Evolutionary conservation across 768 basidiomycete genomes (phyloP).

Genomic region (Trametes meyenii): DNA sequence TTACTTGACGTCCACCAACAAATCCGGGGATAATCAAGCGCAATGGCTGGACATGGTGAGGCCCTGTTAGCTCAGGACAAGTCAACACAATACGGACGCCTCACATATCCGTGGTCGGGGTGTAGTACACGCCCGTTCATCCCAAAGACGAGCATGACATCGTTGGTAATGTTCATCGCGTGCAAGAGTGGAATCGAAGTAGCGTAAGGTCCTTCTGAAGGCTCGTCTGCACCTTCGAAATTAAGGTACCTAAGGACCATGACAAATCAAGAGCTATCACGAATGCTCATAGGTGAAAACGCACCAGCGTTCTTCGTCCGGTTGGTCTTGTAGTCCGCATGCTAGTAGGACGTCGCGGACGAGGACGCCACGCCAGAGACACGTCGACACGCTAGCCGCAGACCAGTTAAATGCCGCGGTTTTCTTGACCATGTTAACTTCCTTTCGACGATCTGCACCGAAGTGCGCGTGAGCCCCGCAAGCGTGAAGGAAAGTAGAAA

Average conservation of each 20-base stretch:
- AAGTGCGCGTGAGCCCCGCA: too few relatives aligned
- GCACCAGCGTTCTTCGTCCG: constrained; percentile 25
- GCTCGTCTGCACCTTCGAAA: constrained; percentile 27
- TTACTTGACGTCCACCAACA: constrained; percentile 27
- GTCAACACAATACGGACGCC: too few relatives aligned
- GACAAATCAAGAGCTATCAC: neutral
- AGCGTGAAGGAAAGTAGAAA: too few relatives aligned
- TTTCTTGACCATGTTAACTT: constrained; percentile 29
- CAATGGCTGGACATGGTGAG: constrained; percentile 16
- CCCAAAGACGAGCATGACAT: constrained; percentile 27
- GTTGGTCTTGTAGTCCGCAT: constrained; percentile 21
- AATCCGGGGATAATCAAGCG: constrained; percentile 26
- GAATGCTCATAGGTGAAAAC: neutral
- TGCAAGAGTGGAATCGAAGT: constrained; percentile 29
- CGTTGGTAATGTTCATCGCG: constrained; percentile 26
- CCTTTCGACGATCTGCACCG: constrained; percentile 21
- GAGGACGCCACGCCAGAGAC: constrained; percentile 24
- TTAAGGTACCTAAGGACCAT: constrained; percentile 21
- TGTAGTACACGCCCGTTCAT: constrained; percentile 27
- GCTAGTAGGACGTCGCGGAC: constrained; percentile 26
- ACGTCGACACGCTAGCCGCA: constrained; percentile 24
- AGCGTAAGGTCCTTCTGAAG: constrained; percentile 25
- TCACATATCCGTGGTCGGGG: constrained; percentile 29
- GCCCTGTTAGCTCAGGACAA: too few relatives aligned
- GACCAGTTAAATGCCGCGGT: constrained; percentile 22